Conservation (phyloP, 2,329 filamentous ascomycete species). For the Phialemoniopsis sp. region DNA sequence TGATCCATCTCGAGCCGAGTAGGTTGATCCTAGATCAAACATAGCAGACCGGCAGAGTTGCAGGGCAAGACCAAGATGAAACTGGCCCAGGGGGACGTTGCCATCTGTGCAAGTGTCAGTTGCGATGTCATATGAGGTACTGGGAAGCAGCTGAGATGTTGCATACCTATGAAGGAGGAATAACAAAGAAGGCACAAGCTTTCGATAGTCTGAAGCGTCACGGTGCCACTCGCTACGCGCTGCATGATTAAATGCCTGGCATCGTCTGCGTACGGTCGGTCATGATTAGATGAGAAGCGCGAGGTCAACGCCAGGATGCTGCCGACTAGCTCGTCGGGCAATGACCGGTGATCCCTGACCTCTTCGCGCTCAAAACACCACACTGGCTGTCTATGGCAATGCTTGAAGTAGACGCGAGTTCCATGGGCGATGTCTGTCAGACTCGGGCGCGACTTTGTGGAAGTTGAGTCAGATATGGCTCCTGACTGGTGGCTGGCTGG, state of each 20-base stretch:
- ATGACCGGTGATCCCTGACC: conserved; percentile 18
- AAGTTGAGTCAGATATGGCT: conserved; percentile 19
- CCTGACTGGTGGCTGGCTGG: conserved; percentile 15
- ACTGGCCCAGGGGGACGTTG: conserved; percentile 41
- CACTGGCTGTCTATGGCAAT: conserved; percentile 36
- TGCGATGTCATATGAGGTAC: background rate
- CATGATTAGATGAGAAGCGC: conserved; percentile 24
- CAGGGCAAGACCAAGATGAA: conserved; percentile 43
- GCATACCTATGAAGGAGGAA: conserved; percentile 42
- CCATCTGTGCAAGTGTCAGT: conserved; percentile 30
- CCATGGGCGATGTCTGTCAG: conserved; percentile 17
- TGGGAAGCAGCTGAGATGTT: background rate
- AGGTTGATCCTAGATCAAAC: conserved; percentile 37
- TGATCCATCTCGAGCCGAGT: conserved; percentile 24
- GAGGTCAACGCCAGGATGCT: conserved; percentile 24
- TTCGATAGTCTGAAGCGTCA: conserved; percentile 44
- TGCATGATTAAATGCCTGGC: conserved; percentile 40
- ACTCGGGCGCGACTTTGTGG: conserved; percentile 12
- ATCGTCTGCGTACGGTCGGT: conserved; percentile 23
- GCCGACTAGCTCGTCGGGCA: conserved; percentile 34
- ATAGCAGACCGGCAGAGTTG: conserved; percentile 46
- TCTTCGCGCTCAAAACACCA: conserved; percentile 36
- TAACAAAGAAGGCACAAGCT: conserved; percentile 46
- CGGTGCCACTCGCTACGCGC: conserved; percentile 44
- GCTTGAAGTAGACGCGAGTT: conserved; percentile 31